Conservation (phyloP, 2,329 filamentous ascomycete genomes). For the Corynespora cassiicola region DNA sequence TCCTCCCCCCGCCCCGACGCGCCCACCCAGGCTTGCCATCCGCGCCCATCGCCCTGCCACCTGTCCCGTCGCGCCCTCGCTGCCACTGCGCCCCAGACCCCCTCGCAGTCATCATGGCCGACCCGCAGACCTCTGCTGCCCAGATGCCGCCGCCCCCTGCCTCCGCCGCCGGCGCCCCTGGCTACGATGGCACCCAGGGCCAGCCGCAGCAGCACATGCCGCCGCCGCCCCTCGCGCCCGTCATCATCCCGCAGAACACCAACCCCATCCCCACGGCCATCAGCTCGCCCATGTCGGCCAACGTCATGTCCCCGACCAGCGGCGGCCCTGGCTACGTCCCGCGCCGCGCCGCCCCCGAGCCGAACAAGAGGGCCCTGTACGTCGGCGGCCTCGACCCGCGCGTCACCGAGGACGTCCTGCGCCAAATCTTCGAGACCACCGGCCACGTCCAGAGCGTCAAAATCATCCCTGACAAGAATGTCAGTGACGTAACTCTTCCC, state of each 20-base stretch:
- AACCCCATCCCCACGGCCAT: conserved; percentile 94
- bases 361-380: conserved; percentile 97
- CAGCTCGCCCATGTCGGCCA: conserved; percentile 81
- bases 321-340: conserved; percentile 72
- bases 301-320: conserved; percentile 84
- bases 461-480: conserved; percentile 99
- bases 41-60: conserved; percentile 1
- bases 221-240: conserved; percentile 82
- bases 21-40: conserved; percentile 12
- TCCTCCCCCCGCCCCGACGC: conserved; percentile 14
- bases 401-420: conserved; percentile 93
- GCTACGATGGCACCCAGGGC: conserved; percentile 77
- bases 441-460: conserved; percentile 98
- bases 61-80: conserved; percentile 13
- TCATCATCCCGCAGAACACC: conserved; percentile 91
- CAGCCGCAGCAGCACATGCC: conserved; percentile 84
- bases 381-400: conserved; percentile 93
- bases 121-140: conserved; percentile 67
- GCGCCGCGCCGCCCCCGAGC: conserved; percentile 91
- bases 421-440: conserved; percentile 98
- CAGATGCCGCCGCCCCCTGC: conserved; percentile 75
- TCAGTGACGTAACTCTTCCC: conserved; percentile 69
- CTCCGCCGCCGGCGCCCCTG: conserved; percentile 73
- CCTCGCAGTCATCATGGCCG: conserved; percentile 69
- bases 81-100: conserved; percentile 16